Evolutionary conservation across 768 basidiomycete species (phyloP), one percentile per base, ranked within the genome.

Genomic region (Ephemerocybe angulata): DNA sequence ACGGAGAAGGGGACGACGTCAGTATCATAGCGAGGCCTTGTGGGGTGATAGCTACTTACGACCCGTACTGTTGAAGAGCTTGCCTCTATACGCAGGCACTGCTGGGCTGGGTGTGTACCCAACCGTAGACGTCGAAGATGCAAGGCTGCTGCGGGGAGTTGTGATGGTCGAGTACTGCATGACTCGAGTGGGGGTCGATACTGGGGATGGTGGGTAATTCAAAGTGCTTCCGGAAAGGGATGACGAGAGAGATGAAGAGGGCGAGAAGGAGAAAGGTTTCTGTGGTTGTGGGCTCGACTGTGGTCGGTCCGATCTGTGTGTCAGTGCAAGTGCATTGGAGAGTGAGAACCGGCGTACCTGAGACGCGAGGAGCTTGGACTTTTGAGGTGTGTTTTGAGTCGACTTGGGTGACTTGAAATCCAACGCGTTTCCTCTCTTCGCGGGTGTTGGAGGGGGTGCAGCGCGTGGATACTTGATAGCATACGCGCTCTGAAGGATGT

Each of bases 391-490:
- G 4, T 70, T 68, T 52, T 73, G 67, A 0, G 72, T 69, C 3
- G 71, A 70, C 6, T 64, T 61, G 12, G 67, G 42, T 15, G 63
- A 49, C 55, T 43, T 52, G 28, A 7, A 63, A 38, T 40, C 58
- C 51, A 43, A 65, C 63, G 8, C 61, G 44, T 0, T 59, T 56
- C 52, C 69, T 71, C 44, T 70, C 35, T 66, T 70, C 8, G 63
- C 61, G 19, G 73, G 72, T 13, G 76, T 72, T 1, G 70, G 66
- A 3, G 74, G 68, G 2, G 68, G 62, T 2, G 72, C 67, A 22
- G 67, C 56, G 19, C 74, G 71, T n/a, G 78, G 78, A 50, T 75
- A 80, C 29, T 71, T 73, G 21, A 80, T 60, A 0, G 77, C 77
- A 55, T 73, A 75, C 2, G 65, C 47, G 1, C 67, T 71, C 59